Evolutionary conservation across 768 basidiomycete genomes (phyloP).

Genomic region (Mycena leptocephala): DNA sequence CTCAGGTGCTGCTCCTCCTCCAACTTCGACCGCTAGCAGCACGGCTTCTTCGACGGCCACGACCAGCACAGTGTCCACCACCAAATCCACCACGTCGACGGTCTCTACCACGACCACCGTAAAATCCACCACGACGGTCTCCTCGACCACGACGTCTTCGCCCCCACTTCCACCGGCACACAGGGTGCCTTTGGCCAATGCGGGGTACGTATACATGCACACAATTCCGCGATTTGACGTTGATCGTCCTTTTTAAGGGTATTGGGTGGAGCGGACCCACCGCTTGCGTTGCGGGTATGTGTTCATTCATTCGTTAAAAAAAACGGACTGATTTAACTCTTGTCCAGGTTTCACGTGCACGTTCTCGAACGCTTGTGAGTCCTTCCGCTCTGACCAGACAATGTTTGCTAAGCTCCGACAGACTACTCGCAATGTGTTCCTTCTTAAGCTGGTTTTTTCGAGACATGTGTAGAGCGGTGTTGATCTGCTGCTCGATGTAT

Average conservation of each 20-base stretch:
- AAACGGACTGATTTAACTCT: not conserved
- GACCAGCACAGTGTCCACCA: not conserved
- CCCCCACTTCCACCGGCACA: conserved; percentile 16
- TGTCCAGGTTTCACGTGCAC: conserved; percentile 15
- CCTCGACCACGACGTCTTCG: conserved; percentile 16
- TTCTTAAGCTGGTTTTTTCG: conserved; percentile 13
- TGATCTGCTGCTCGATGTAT: no score
- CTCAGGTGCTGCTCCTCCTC: conserved; percentile 38
- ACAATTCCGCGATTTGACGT: not conserved
- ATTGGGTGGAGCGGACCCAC: conserved; percentile 26
- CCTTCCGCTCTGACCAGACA: not conserved
- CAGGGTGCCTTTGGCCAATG: conserved; percentile 30
- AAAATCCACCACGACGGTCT: conserved; percentile 14
- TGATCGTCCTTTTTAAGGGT: conserved; percentile 7
- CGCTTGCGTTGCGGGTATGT: conserved; percentile 17
- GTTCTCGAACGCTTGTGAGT: conserved; percentile 15
- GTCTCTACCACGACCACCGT: not conserved
- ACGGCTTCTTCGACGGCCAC: not conserved
- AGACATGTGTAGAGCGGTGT: no score
- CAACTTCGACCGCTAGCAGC: conserved; percentile 25
- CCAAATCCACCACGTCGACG: conserved; percentile 9
- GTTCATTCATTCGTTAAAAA: not conserved
- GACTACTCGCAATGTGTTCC: conserved; percentile 35
- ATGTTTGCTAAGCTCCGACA: conserved; percentile 4
- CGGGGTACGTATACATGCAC: conserved; percentile 24